Percentiles rank a stretch among this genome's conserved stretches.
Evolutionary conservation across 2,329 filamentous ascomycete species (phyloP).

Genomic region (Acrocalymma vagum): DNA sequence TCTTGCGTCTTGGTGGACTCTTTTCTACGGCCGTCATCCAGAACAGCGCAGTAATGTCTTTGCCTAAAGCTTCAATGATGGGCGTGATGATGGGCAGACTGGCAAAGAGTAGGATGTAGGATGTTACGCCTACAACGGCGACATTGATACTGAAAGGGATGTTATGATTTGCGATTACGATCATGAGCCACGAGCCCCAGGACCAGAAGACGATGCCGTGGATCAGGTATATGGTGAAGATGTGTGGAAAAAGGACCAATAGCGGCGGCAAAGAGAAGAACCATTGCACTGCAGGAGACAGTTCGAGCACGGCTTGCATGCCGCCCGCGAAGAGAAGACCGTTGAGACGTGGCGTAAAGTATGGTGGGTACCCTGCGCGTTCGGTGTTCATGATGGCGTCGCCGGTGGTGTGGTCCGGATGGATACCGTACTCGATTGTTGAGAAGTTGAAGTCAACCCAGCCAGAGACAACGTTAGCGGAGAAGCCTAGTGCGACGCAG

Average conservation of each 20-base stretch:
- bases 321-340: constrained; percentile 51
- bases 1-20: constrained; percentile 39
- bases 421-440: constrained; percentile 52
- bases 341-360: constrained; percentile 55
- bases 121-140: constrained; percentile 45
- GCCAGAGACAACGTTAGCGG: constrained; percentile 48
- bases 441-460: constrained; percentile 50
- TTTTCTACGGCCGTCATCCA: constrained; percentile 48
- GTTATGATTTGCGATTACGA: constrained; percentile 38
- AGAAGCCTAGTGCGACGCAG: constrained; percentile 41
- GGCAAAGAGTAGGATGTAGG: constrained; percentile 43
- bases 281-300: constrained; percentile 50
- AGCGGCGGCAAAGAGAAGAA: constrained; percentile 51
- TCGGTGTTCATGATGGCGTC: constrained; percentile 45
- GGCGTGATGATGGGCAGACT: constrained; percentile 48
- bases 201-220: constrained; percentile 59
- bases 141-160: constrained; percentile 46
- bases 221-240: constrained; percentile 60
- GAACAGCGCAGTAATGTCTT: constrained; percentile 47
- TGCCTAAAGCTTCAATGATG: constrained; percentile 49
- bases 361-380: constrained; percentile 50
- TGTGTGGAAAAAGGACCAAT: constrained; percentile 56
- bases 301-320: constrained; percentile 47
- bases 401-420: constrained; percentile 52
- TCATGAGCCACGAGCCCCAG: constrained; percentile 48